Base-by-base conservation (phyloP, 2,329 filamentous ascomycete species). In the Salinomyces thailandicus region DNA sequence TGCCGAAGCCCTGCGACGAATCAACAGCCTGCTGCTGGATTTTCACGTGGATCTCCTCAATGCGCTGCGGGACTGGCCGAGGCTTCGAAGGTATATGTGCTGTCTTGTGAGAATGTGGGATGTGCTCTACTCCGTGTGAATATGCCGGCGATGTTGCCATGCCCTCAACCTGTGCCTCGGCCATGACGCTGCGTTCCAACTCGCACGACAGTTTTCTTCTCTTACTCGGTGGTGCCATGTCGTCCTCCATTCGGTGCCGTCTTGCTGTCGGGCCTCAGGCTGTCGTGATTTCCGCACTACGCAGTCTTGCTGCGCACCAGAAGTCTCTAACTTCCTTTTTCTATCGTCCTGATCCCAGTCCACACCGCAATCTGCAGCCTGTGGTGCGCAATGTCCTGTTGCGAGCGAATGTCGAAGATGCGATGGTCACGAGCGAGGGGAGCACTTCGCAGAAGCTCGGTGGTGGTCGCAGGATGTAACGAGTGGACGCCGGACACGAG, bases 401-500 rank as follows among this genome's bases (percentile, higher is more conserved):
- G 27, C 8, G 11, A 19, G 15, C 17, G 18, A 33, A 11, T 14
- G 11, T 33, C 31, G 27, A 7, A 30, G 9, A 7, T 6, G 27
- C 9, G 31, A 33, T 20, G 18, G 7, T 18, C 11, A 19, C 28
- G 46, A 45, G 35, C 18, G 45, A 44, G 38, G 32, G 43, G 44
- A 46, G 26, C 41, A 41, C 42, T 46, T 50, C 48, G 44, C 48
- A 48, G 47, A 50, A 46, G 49, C 36, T 48, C 43, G 41, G 37
- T 33, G 32, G 33, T 19, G 33, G 33, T 26, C 8, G 15, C 20
- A n/a, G 22, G 22, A 26, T 27, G 42, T 38, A 54, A 51, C 51
- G 52, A 55, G 38, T 45, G 52, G 46, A 54, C 50, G 48, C 42
- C 47, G 51, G 49, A 49, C 43, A 37, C 41, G 41, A 53, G 45